These are phyloP conservation scores for Ramaria rubella DNA, from an alignment of 768 basidiomycete genomes.

Conservation along the genomic window DNA sequence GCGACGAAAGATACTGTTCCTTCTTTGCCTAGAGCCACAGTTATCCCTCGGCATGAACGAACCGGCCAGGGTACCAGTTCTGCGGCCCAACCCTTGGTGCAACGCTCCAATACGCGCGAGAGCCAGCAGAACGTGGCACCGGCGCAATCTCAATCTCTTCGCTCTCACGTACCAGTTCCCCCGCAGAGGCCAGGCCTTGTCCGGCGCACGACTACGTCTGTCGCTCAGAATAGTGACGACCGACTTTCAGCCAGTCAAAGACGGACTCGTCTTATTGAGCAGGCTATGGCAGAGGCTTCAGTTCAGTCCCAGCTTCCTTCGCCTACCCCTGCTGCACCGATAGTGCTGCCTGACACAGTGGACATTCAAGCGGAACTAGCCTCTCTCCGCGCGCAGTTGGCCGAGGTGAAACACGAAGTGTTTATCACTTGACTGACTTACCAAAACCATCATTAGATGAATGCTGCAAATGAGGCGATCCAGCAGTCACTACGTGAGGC, in stretches of 20 bases:
- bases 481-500: conserved; percentile 42
- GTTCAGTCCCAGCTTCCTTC: not conserved
- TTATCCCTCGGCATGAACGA: no score
- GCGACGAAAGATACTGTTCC: no score
- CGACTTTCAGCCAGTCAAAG: not conserved
- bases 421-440: not conserved
- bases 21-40: no score
- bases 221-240: not conserved
- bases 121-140: no score
- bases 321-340: not conserved
- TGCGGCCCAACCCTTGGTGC: no score
- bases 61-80: no score
- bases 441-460: conserved; percentile 34
- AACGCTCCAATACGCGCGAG: no score
- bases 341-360: not conserved
- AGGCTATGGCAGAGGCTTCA: not conserved
- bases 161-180: not conserved
- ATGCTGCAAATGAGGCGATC: conserved; percentile 41
- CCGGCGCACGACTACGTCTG: not conserved
- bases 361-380: not conserved
- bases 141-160: no score
- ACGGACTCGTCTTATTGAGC: not conserved
- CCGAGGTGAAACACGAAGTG: conserved; percentile 32
- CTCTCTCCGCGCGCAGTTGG: not conserved
- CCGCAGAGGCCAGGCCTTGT: not conserved